Evolutionary conservation across 2,329 filamentous ascomycete genomes (phyloP).

Genomic region (Aspergillus pseudoglaucus): DNA sequence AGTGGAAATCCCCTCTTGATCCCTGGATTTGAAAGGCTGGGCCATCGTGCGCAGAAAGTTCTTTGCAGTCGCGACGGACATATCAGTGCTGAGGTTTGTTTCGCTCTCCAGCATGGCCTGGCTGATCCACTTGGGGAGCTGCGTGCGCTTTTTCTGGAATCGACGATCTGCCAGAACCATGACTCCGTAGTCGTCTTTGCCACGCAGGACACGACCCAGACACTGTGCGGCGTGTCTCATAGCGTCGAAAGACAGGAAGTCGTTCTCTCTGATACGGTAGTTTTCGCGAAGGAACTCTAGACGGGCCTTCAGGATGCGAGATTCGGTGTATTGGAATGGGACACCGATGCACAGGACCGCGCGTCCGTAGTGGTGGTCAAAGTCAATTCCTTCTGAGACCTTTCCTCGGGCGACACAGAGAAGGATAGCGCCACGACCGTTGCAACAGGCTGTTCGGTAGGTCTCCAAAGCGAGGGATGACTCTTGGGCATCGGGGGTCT

Average conservation of each 20-base stretch:
- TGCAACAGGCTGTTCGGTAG: constrained; percentile 94
- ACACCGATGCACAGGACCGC: constrained; percentile 95
- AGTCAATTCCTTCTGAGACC: constrained; percentile 97
- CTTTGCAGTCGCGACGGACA: constrained; percentile 83
- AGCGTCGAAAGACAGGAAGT: constrained; percentile 96
- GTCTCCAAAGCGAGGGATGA: constrained; percentile 93
- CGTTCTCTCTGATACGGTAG: constrained; percentile 92
- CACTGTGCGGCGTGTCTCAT: constrained; percentile 99
- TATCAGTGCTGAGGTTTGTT: constrained; percentile 87
- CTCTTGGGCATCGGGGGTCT: constrained; percentile 95
- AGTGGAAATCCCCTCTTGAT: constrained; percentile 88
- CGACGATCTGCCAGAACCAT: constrained; percentile 95
- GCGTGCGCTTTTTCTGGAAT: constrained; percentile 82
- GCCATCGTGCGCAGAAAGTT: constrained; percentile 88
- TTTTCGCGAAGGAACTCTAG: constrained; percentile 95
- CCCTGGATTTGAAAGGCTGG: constrained; percentile 72
- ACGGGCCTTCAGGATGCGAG: constrained; percentile 88
- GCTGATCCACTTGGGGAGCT: constrained; percentile 95
- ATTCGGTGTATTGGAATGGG: constrained; percentile 98
- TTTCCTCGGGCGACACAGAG: constrained; percentile 95
- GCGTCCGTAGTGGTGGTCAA: constrained; percentile 95
- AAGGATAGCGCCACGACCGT: constrained; percentile 86
- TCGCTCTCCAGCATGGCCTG: constrained; percentile 80
- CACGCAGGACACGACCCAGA: constrained; percentile 83
- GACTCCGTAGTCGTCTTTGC: constrained; percentile 99